Base-by-base conservation (phyloP, 345 rosid species). In the Salix viminalis region DNA sequence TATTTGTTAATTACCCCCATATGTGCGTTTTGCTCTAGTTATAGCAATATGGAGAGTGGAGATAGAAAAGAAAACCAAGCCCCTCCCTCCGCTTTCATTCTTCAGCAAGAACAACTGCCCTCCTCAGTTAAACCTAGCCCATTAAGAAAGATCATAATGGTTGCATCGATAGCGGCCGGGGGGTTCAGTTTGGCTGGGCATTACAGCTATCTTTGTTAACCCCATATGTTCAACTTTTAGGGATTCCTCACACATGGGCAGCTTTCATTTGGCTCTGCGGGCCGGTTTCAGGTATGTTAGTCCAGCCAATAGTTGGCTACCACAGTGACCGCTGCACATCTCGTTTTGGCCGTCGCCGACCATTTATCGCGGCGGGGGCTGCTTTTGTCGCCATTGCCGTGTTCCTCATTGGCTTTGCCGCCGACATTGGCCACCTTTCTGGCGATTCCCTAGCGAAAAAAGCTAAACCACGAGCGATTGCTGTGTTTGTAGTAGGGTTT, bases 171-270 rank as follows among this genome's bases (percentile, higher is more conserved):
- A 4, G 99, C 96, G 0, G 96, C 96, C 15, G 99, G 99, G 99
- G 99, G 7, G 73, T 95, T 58, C 97, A 95, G 77, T 95, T 95
- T 79, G 97, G 99, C 0, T 95, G 99, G 99, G 97, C 99, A 5
- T 76, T 95, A 1, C 99, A 95, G 75, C 90, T 95, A 13, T 95
- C 97, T 21, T 83, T 95, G 1, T 68, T 95, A 32, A 95, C 99
- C 19, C 99, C 97, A 0, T 95, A 95, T 74, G 94, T 91, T 4
- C 99, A 95, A 71, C 87, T 86, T 41, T 85, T 95, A 0, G 99
- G 99, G 2, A 87, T 95, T 65, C 92, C 96, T 12, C 99, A 95
- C 85, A 85, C 82, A 32, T 91, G 97, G 97, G 92, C 97, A 10
- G 82, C 99, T 32, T 81, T 88, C 84, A 90, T 95, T 42, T 95